Conservation (phyloP, 257 asterid species). For the Ballota nigra region DNA sequence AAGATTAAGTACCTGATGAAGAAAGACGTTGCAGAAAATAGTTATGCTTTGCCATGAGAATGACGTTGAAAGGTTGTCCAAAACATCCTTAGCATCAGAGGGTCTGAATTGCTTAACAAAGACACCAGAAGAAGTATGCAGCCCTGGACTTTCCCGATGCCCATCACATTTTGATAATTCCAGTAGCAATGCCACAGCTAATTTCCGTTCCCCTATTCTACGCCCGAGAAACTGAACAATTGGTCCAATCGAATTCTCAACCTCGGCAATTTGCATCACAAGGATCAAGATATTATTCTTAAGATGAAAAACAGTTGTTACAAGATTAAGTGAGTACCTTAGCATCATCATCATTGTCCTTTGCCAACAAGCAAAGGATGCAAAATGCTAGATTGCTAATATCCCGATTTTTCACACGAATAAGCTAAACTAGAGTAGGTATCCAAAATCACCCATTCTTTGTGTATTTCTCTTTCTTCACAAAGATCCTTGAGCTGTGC, state of each 20-base stretch:
- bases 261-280: constrained; percentile 35
- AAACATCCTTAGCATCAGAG: constrained; percentile 47
- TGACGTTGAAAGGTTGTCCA: constrained; percentile 66
- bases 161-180: constrained; percentile 51
- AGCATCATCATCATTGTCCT: constrained; percentile 51
- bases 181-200: constrained; percentile 50
- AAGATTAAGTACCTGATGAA: constrained; percentile 41
- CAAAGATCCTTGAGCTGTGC: constrained; percentile 49
- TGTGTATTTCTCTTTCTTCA: constrained; percentile 53
- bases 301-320: background rate
- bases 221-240: constrained; percentile 67
- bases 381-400: constrained; percentile 47
- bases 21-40: constrained; percentile 59
- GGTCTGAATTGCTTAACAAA: constrained; percentile 50
- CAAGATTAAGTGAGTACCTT: constrained; percentile 63
- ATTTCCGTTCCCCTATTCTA: constrained; percentile 48
- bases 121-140: constrained; percentile 63
- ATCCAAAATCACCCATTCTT: constrained; percentile 63
- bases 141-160: constrained; percentile 61
- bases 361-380: constrained; percentile 51
- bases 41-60: constrained; percentile 60
- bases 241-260: constrained; percentile 40
- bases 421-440: constrained; percentile 49
- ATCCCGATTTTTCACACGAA: constrained; percentile 42
- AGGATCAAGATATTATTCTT: background rate